Evolutionary conservation across 768 basidiomycete genomes (phyloP), one percentile per base, ranked within the genome.

Genomic region (Leccinum arenicola): DNA sequence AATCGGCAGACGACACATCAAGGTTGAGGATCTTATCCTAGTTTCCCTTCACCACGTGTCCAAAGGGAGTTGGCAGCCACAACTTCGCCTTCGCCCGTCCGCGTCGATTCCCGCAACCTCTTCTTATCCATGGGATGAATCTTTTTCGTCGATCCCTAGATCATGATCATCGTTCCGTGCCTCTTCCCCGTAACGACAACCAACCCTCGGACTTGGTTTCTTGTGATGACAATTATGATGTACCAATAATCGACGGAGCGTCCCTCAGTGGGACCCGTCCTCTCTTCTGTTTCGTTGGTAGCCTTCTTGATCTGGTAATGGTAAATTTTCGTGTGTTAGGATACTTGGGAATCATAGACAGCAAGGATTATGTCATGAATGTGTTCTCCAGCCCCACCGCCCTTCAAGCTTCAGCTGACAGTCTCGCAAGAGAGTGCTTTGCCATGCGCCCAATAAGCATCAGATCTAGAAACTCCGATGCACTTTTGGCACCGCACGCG

Each of bases 11-110:
- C 68, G 74, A 43, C 74, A 80, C 60, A 85, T 91, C 72, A 80
- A 71, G 38, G 74, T 88, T 4, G 87, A 87, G 29, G 83, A 91
- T 68, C 77, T 92, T 52, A 75, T 87, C 52, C 81, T 92, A 49
- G 86, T 92, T 64, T 87, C 88, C 64, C 83, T 91, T 55, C 89
- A 91, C 73, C 90, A 92, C 63, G 88, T 91, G 54, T 90, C 89
- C 12, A 84, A 89, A 73, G 89, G 90, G 11, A 86, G 85, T 57
- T 92, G 89, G 89, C 89, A 92, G 60, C 88, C 89, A 21, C 88
- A 91, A 57, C 73, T 91, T 49, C 81, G 88, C 68, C 77, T 91
- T 14, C 66, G 60, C 17, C 27, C 7, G 14, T 33, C 31, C 31
- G 31, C 31, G 9, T 23, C 64, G 25, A 48, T 10, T 38, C 12